These are phyloP conservation scores for Diospyros lotus DNA, from an alignment of 148 eudicot species.

Conservation along the genomic window DNA sequence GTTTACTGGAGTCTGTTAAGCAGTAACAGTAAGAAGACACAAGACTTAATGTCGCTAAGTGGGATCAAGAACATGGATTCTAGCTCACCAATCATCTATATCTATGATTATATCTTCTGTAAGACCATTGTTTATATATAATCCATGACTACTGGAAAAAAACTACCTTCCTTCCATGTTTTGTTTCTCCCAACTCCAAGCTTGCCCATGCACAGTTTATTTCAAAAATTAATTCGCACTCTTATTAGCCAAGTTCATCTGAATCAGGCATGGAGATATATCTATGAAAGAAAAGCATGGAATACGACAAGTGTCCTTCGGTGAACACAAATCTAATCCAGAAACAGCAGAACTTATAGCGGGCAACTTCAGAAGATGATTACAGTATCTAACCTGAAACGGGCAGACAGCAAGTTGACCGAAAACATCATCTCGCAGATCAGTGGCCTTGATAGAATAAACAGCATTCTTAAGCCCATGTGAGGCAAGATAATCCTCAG, in stretches of 20 bases:
- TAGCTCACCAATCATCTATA: no score
- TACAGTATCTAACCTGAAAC: conserved; percentile 44
- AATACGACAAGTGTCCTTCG: background rate
- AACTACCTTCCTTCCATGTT: background rate
- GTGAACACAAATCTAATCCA: background rate
- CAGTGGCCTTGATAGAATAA: conserved; percentile 47
- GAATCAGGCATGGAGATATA: conserved; percentile 5
- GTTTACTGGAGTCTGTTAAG: no score
- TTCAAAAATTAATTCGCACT: background rate
- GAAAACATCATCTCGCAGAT: conserved; percentile 51
- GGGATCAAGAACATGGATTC: no score
- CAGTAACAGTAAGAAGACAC: no score
- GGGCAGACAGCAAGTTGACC: conserved; percentile 68
- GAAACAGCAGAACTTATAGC: background rate
- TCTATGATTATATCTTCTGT: no score
- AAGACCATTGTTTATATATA: no score
- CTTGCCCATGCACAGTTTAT: background rate
- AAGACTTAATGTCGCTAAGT: no score
- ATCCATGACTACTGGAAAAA: background rate
- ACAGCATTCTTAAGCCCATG: conserved; percentile 62
- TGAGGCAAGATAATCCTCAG: conserved; percentile 54
- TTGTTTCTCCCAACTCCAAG: background rate
- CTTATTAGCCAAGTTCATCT: background rate
- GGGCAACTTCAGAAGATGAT: background rate
- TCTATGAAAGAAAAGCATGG: background rate